Evolutionary conservation across 306 rosid genomes (phyloP), one percentile per base, ranked within the genome.

Genomic region (Glycine latifolia): DNA sequence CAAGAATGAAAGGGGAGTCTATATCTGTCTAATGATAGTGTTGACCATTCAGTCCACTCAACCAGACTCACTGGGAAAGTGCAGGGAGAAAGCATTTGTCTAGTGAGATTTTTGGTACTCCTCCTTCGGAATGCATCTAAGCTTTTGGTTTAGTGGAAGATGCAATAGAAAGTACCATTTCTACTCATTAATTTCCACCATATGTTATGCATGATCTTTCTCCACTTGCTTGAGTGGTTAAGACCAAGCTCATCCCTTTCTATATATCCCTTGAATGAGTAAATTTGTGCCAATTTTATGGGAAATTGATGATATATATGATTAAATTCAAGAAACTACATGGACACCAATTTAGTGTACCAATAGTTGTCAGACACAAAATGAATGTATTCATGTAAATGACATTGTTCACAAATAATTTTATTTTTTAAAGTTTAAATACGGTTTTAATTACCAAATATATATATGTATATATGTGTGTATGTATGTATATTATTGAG

Each of bases 31-130:
- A 55, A 89, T 92, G 96, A 55, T 84, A 67, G 79, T 90, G 85
- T 92, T 89, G 97, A 94, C 96, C 89, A 82, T 77, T 83, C 75
- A 86, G 63, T 89, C 94, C 98, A 89, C 92, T 88, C 90, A 91
- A 82, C 78, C 80, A 81, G 77, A 85, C 71, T 81, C 82, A 82
- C 66, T 73, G 81, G 67, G n/a, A n/a, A 67, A 85, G 90, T 86
- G 89, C 74, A 89, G 70, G 50, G 56, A 37, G 15, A 68, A 53
- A 54, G 73, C 84, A 85, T 78, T 85, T 82, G 71, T 75, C 52
- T 73, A 68, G 47, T 54, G 35, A 66, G 35, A 61, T 52, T 84
- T 54, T 82, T 68, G 86, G 76, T 78, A 78, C 83, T 63, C 72
- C 76, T 69, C 13, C 63, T 69, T 80, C 82, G 76, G 14, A 66